A percentile compares a stretch with the other conserved stretches of the same genome.
Conservation (phyloP, 257 asterid species). For the Schizonepeta tenuifolia region DNA sequence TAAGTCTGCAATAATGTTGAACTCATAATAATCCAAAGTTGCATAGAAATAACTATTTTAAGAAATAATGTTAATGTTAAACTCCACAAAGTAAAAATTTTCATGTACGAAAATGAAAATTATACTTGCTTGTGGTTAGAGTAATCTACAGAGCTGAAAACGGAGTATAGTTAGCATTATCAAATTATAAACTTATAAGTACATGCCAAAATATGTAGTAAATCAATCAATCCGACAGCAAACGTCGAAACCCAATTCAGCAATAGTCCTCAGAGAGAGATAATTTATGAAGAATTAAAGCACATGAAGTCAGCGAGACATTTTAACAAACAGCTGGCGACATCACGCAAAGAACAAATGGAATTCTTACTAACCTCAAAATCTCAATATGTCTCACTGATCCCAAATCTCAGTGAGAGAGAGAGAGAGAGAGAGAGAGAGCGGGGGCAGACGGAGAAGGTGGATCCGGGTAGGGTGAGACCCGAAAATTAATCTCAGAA, state of each 20-base stretch:
- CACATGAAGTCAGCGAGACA: conserved; percentile 14
- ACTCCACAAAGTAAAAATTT: not conserved
- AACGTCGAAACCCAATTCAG: not conserved
- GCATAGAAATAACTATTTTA: not conserved
- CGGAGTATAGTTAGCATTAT: not conserved
- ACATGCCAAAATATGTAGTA: not conserved
- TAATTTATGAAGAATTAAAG: not conserved
- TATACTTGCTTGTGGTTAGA: not conserved
- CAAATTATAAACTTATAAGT: not conserved
- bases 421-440: conserved; percentile 13
- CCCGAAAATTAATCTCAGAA: not conserved
- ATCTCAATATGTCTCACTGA: conserved; percentile 1
- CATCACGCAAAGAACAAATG: not conserved
- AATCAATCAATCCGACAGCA: conserved; percentile 2
- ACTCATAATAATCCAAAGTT: conserved; percentile 1
- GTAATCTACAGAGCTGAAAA: conserved; percentile 2
- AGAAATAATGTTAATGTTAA: no score
- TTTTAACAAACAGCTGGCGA: conserved; percentile 36
- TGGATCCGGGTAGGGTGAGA: conserved; percentile 17
- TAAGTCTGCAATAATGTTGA: conserved; percentile 6
- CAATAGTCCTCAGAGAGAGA: not conserved
- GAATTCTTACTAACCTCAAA: conserved; percentile 18
- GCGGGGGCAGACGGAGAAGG: not conserved
- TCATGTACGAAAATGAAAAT: not conserved
- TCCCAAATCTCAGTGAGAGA: no score